Evolutionary conservation across 2,329 filamentous ascomycete species (phyloP), one percentile per base, ranked within the genome.

Genomic region (Verticillium nubilum): DNA sequence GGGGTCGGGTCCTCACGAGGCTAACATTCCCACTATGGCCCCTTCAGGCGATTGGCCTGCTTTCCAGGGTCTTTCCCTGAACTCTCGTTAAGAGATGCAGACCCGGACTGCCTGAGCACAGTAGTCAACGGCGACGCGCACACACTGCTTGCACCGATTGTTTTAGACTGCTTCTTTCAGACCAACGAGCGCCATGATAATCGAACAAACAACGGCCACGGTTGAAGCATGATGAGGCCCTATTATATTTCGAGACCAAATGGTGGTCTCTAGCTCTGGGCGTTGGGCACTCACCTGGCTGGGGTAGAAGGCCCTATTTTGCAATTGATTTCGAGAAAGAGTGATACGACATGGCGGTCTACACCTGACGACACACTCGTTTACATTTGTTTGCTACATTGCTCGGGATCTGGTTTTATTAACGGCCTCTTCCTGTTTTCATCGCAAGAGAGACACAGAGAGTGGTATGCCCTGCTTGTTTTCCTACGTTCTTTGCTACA

Each of bases 11-110:
- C 69, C 72, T 53, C 71, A 72, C 47, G 72, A 74, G 4, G 33
- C 57, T 13, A 55, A 56, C 35, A 47, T 59, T 17, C 19, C 56
- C 1, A 37, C 59, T 12, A 58, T 63, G 55, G 61, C 54, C 53
- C 42, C 61, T 27, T 79, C 80, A 67, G 76, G 79, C 54, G 86
- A 89, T 56, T 90, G 88, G 87, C 74, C 81, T 58, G 74, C 80
- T 5, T 91, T 91, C 70, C 88, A 92, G 70, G 84, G 88, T 10
- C 76, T 92, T 19, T 92, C 89, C 2, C 80, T 92, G 63, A 89
- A 89, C 68, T 83, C 84, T 64, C 81, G 82, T 62, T 85, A 68
- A 75, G 62, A 7, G 12, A 7, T 12, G 6, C n/a, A 12, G 25
- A 13, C 15, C 26, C n/a, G 17, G 15, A 13, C 52, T 53, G 52